Conservation (phyloP, 2,329 filamentous ascomycete genomes). For the Sarocladiaceae sp. region DNA sequence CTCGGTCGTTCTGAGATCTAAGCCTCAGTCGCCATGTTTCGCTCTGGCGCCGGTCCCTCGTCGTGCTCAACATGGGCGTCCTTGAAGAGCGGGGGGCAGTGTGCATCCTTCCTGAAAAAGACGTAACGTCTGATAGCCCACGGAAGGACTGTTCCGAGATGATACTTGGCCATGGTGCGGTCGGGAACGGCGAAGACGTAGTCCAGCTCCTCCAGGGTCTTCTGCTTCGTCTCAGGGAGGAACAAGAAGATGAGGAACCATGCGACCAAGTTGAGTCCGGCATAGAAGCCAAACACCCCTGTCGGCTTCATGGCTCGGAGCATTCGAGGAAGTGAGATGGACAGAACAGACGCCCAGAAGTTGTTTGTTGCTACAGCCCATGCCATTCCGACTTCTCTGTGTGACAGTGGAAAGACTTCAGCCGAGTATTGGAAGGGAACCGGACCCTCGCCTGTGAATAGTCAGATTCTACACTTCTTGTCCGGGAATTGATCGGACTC, state of each 20-base stretch:
- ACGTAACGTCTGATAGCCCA: constrained; percentile 27
- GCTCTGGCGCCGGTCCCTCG: not conserved
- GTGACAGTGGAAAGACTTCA: constrained; percentile 54
- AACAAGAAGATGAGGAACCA: constrained; percentile 42
- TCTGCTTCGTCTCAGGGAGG: constrained; percentile 44
- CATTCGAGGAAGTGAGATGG: constrained; percentile 42
- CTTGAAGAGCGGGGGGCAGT: not conserved
- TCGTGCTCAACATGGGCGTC: not conserved
- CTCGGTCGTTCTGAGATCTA: too few species aligned
- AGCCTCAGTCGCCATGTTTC: too few species aligned
- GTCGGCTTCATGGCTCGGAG: constrained; percentile 25
- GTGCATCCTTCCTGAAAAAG: constrained; percentile 7
- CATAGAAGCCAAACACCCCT: constrained; percentile 36
- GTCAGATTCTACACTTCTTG: not conserved
- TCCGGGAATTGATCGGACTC: constrained; percentile 23
- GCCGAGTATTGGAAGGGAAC: constrained; percentile 54
- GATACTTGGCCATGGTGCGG: constrained; percentile 33
- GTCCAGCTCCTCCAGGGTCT: constrained; percentile 44
- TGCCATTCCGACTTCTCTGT: constrained; percentile 55
- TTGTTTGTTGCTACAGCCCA: constrained; percentile 53
- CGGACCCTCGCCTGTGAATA: constrained; percentile 37
- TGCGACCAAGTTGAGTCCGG: constrained; percentile 38
- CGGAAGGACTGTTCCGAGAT: constrained; percentile 29
- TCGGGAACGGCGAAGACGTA: constrained; percentile 39
- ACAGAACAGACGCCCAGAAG: constrained; percentile 41